These are phyloP conservation scores for Citropsis articulata DNA, from an alignment of 345 rosid genomes.

Conservation along the genomic window DNA sequence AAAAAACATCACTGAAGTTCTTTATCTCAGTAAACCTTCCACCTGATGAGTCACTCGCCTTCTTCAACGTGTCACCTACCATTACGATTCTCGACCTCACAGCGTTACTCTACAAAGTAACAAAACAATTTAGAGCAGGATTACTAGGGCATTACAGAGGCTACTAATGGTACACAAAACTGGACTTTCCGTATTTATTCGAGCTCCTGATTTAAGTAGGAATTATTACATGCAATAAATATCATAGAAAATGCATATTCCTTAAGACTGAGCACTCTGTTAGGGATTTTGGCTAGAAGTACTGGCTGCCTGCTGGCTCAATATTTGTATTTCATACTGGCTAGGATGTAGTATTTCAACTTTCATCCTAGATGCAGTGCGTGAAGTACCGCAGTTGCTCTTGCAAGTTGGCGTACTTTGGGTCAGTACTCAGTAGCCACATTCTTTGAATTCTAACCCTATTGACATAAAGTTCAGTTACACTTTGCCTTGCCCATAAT, in stretches of 20 bases:
- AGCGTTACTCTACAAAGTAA: slow-evolving; percentile 64
- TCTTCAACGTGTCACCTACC: slow-evolving; percentile 87
- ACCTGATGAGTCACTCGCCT: slow-evolving; percentile 54
- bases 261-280: not conserved
- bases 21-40: slow-evolving; percentile 48
- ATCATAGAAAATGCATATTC: not conserved
- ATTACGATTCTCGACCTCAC: slow-evolving; percentile 85
- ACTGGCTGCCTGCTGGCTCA: not conserved
- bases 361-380: slow-evolving; percentile 4
- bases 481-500: slow-evolving; percentile 21
- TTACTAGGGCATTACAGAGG: not conserved
- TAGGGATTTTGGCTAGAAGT: not conserved
- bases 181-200: not conserved
- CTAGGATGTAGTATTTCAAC: not conserved
- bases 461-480: not conserved
- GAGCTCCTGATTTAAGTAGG: not conserved
- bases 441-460: not conserved
- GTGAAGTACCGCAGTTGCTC: not conserved
- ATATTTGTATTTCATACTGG: not conserved
- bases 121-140: not conserved
- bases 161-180: not conserved
- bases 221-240: not conserved
- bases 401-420: slow-evolving; percentile 20
- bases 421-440: not conserved
- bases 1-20: slow-evolving; percentile 48